Base-by-base conservation (phyloP, 2,329 filamentous ascomycete species). In the Penicillium rolfsii region DNA sequence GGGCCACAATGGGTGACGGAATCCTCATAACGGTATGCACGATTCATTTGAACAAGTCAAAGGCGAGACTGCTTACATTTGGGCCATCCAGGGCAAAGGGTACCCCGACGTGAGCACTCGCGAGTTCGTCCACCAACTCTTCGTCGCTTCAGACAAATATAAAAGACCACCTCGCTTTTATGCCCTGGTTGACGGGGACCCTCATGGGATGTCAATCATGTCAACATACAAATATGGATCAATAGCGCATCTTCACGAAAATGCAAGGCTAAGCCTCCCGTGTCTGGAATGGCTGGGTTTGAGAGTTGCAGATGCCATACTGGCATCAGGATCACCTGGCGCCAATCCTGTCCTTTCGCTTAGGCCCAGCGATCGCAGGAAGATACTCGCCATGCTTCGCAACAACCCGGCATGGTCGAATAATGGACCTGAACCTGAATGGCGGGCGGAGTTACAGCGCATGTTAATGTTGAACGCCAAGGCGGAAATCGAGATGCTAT, bases 161-260 rank as follows among this genome's bases (percentile, higher is more conserved):
- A 45, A 16, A 26, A 74, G 7, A 75, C 50, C 33, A 5, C 62
- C 79, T 14, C 78, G 77, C 8, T 80, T 87, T 55, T 84, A 82
- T 62, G 82, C 79, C 2, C 76, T 89, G 1, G 80, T 86, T 24
- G 87, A 89, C 64, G 81, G 80, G 53, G 87, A 89, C 67, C 86
- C 86, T 0, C 85, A 89, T 67, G 87, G 87, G 2, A 79, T 89
- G 60, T 81, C 81, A 11, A 89, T 89, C 54, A 77, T 87, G 71
- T 85, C 83, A 14, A 87, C 82, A 7, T 89, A 88, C 77, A 87
- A 85, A 66, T 80, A 87, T 67, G 85, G 87, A 26, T 88, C 87
- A 1, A 76, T 78, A 57, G 79, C 80, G 8, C 80, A 86, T 30
- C 77, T 81, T 5, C 83, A 86, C 63, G 84, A 88, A 65, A 82